Percentiles rank a stretch among this genome's conserved stretches.
These are phyloP conservation scores for Mycosarcoma mackinlayi DNA, from an alignment of 1,284 basidiomycete genomes.

Conservation along the genomic window DNA sequence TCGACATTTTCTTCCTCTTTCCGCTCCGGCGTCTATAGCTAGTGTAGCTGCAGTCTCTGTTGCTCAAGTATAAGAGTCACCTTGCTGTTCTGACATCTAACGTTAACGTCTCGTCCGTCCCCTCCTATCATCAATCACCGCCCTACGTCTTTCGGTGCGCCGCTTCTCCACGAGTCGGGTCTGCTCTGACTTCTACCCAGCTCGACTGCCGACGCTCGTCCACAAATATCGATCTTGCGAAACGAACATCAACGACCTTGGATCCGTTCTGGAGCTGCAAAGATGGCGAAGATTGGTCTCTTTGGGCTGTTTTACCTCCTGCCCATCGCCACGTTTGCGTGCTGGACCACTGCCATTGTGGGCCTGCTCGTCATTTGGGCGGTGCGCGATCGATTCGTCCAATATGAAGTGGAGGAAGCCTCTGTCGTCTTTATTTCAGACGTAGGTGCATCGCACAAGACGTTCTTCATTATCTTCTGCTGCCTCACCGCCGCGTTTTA, in stretches of 20 bases:
- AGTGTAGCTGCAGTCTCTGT: not conserved
- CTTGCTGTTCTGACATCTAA: too few relatives aligned
- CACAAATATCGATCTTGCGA: too few relatives aligned
- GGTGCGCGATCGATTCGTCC: constrained; percentile 64
- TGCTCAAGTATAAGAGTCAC: not conserved
- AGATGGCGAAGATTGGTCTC: constrained; percentile 39
- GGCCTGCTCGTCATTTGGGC: constrained; percentile 69
- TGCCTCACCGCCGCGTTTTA: constrained; percentile 56
- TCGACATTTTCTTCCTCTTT: not conserved
- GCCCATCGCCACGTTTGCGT: constrained; percentile 49
- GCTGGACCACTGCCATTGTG: constrained; percentile 57
- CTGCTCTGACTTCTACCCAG: too few relatives aligned
- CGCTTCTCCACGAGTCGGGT: constrained; percentile 5
- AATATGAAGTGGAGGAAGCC: constrained; percentile 68
- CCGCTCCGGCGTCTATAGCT: not conserved
- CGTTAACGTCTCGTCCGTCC: not conserved
- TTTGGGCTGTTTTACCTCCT: constrained; percentile 48
- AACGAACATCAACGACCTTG: too few relatives aligned
- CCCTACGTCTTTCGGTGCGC: not conserved
- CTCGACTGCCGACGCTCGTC: too few relatives aligned
- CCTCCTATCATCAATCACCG: not conserved
- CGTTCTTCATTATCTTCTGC: constrained; percentile 62
- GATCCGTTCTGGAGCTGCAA: too few relatives aligned
- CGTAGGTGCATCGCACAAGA: constrained; percentile 69
- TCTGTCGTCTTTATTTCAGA: constrained; percentile 71